Base-by-base conservation (phyloP, 1,284 basidiomycete species). In the Tilletia walkeri region DNA sequence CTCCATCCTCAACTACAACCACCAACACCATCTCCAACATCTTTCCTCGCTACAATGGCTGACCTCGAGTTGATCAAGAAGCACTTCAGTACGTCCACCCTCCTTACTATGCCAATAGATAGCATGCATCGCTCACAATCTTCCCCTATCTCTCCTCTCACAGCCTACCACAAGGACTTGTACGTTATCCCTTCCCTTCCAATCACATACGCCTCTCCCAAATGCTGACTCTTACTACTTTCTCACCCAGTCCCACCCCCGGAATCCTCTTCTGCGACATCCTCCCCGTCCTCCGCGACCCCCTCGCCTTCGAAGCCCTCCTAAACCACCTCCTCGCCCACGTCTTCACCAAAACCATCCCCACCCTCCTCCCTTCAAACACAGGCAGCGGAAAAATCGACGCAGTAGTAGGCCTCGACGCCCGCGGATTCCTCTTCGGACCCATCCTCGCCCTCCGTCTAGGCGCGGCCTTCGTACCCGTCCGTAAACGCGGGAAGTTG, bases 401-500 rank as follows among this genome's bases (percentile, higher is more conserved):
- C 85, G 92, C 93, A 67, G 88, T 99, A 73, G 94, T 99, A 70
- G 96, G 94, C 48, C 88, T 99, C 56, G 96, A 99, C 84, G 95
- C 95, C 20, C 88, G 96, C 71, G 96, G 96, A 7, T 99, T 99
- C 87, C 88, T 99, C 67, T 86, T 99, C 18, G 96, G 95, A 0
- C 96, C 96, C 3, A 88, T 93, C 76, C 89, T 99, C 79, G 96
- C 96, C 10, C 86, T 94, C 80, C 87, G 95, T 70, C 86, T 99
- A 48, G 93, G 93, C 34, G 94, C 94, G 2, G 93, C 93, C 10
- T 99, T 99, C 79, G 94, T 98, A 1, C 95, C 96, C 24, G 94
- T 99, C 30, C 88, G 96, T 74, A 99, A 99, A 86, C 86, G 86
- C 74, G 95, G 95, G 16, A 99, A 99, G 85, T 88, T 99, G 36